A percentile compares a stretch with the other conserved stretches of the same genome.
phyloP scores from a whole-genome alignment of 2,329 filamentous ascomycete genomes.

The Claviceps quebecensis region DNA sequence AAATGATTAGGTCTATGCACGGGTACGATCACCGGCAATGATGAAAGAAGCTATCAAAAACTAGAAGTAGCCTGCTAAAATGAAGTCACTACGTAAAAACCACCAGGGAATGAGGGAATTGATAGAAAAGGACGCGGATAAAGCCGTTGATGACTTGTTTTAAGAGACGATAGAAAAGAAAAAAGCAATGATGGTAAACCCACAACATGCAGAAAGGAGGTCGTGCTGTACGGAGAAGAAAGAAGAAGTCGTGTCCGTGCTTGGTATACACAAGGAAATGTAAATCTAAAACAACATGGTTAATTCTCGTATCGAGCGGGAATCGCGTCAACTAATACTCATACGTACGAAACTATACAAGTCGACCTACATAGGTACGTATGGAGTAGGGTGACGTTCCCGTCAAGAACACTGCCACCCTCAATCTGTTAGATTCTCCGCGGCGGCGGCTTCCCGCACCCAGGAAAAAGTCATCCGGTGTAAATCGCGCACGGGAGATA shows the following conservation, averaged over 20 bases:
- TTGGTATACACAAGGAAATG: background rate
- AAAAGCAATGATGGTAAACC: background rate
- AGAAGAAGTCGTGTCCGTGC: background rate
- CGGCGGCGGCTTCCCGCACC: background rate
- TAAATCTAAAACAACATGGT: background rate
- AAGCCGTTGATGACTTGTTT: constrained; percentile 75
- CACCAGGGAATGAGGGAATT: constrained; percentile 81
- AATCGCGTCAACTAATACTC: background rate
- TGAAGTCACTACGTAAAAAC: background rate
- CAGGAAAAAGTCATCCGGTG: background rate
- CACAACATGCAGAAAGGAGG: background rate
- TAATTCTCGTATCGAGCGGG: background rate
- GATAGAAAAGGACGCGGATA: constrained; percentile 87
- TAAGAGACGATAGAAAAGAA: constrained; percentile 20
- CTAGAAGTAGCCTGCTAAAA: constrained; percentile 11
- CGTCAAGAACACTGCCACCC: background rate
- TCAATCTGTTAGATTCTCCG: background rate
- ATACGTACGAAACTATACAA: background rate
- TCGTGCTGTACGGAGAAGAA: too few species aligned
- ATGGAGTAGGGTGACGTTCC: too few species aligned
- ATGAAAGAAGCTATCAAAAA: too few species aligned
- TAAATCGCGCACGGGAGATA: background rate
- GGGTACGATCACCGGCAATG: too few species aligned
- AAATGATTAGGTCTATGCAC: too few species aligned
- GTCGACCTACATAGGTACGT: too few species aligned